These are phyloP conservation scores for Paecilomyces dactylethromorphus DNA, from an alignment of 2,329 filamentous ascomycete genomes.

Conservation along the genomic window DNA sequence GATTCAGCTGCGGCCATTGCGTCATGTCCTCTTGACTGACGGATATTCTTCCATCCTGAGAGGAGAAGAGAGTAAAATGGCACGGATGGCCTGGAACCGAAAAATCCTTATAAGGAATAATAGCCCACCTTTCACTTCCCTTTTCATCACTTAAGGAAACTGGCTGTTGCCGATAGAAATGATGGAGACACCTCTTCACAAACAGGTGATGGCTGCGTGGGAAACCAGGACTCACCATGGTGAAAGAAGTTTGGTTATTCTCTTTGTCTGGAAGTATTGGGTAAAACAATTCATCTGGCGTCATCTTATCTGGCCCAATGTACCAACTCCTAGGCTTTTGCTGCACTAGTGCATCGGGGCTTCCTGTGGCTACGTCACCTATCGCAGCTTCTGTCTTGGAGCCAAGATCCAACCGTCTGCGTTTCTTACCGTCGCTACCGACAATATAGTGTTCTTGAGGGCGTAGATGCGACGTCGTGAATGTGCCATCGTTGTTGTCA, in stretches of 20 bases:
- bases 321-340: slow-evolving; percentile 20
- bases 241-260: slow-evolving; percentile 18
- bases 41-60: slow-evolving; percentile 14
- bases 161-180: slow-evolving; percentile 20
- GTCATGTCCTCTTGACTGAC: slow-evolving; percentile 20
- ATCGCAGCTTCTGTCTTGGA: slow-evolving; percentile 1
- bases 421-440: slow-evolving; percentile 21
- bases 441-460: slow-evolving; percentile 16
- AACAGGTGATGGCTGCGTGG: slow-evolving; percentile 20
- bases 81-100: slow-evolving; percentile 7
- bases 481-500: neutral
- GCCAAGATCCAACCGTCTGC: slow-evolving; percentile 19
- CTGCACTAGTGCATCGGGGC: neutral
- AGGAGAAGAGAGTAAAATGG: slow-evolving; percentile 24
- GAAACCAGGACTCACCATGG: slow-evolving; percentile 13
- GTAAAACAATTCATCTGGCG: slow-evolving; percentile 39
- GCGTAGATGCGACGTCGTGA: slow-evolving; percentile 5
- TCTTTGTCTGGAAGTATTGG: slow-evolving; percentile 19
- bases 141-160: slow-evolving; percentile 12
- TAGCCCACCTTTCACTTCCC: slow-evolving; percentile 15
- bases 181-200: slow-evolving; percentile 22
- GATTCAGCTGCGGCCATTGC: slow-evolving; percentile 21
- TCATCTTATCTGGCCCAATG: slow-evolving; percentile 31
- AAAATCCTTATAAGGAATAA: slow-evolving; percentile 20
- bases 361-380: neutral